Conservation (phyloP, 371 early-diverging fungal genomes). For the Zychaea mexicana region DNA sequence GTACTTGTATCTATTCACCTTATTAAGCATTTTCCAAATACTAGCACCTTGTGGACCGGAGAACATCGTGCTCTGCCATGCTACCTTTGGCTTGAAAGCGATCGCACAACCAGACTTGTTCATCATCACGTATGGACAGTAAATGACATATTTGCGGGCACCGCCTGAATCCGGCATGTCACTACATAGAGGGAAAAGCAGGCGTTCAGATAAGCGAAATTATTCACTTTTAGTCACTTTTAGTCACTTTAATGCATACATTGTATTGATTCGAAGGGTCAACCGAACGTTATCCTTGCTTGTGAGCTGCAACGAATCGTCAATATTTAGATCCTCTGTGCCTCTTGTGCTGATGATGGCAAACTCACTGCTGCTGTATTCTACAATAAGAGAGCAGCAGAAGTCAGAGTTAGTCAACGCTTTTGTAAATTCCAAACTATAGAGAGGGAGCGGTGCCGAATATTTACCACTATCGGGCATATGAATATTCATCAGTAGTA, state of each 20-base stretch:
- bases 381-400: constrained; percentile 28
- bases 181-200: not conserved
- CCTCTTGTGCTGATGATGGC: constrained; percentile 84
- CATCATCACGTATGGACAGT: constrained; percentile 80
- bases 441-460: not conserved
- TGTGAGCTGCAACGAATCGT: constrained; percentile 70
- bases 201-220: too few relatives aligned
- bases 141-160: constrained; percentile 67
- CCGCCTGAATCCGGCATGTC: constrained; percentile 72
- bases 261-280: constrained; percentile 71
- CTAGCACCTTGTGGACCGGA: constrained; percentile 65
- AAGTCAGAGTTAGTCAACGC: not conserved
- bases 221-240: too few relatives aligned
- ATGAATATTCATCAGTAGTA: constrained; percentile 76
- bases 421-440: not conserved
- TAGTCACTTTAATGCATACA: constrained; percentile 32
- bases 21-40: constrained; percentile 33
- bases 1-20: constrained; percentile 16
- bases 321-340: constrained; percentile 67
- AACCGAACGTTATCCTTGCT: constrained; percentile 69
- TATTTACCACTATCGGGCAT: constrained; percentile 70
- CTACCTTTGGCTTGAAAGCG: constrained; percentile 76
- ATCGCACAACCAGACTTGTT: constrained; percentile 92
- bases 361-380: constrained; percentile 76
- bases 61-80: constrained; percentile 74